Evolutionary conservation across 345 rosid species (phyloP), one percentile per base, ranked within the genome.

Genomic region (Microthlaspi erraticum): DNA sequence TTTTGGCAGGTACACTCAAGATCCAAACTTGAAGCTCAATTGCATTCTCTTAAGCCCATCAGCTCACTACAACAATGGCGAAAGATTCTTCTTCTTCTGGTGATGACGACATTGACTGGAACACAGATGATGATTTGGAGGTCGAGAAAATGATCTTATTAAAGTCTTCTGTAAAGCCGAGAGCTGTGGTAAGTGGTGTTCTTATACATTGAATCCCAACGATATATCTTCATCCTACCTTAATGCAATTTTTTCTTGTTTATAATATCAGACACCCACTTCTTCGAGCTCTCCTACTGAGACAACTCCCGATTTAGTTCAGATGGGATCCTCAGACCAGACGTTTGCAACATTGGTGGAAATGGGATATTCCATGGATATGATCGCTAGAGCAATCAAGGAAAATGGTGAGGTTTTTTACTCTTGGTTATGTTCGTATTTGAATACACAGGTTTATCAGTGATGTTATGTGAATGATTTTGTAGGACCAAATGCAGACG

Each of bases 401-500:
- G 79, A 75, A 63, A 39, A 37, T 48, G 79, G 79, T 75, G 55
- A 62, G 60, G 1, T 45, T 39, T 75, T 17, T 23, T 9, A 5
- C 42, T 19, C 51, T 61, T 41, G 4, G 19, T 23, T 41, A 14
- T 34, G 3, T 66, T 41, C 6, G 2, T 59, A 7, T 66, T 3
- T 60, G n/a, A 9, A 19, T 14, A 33, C 12, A 59, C 12, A 59
- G n/a, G 5, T 33, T 73, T 26, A 17, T 23, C 33, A 31, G 10
- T 54, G 3, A 37, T 16, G 23, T 49, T 8, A 45, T 44, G 13
- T 34, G 33, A 6, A 34, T 12, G 8, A 17, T 19, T 38, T 54
- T 31, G 9, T 60, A 75, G 79, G 79, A 37, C 70, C 66, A 36
- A 23, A 61, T 44, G 74, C 69, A 7, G 79, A 76, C 7, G 49